Conservation (phyloP, 2,329 filamentous ascomycete genomes). For the Beauveria sp. region DNA sequence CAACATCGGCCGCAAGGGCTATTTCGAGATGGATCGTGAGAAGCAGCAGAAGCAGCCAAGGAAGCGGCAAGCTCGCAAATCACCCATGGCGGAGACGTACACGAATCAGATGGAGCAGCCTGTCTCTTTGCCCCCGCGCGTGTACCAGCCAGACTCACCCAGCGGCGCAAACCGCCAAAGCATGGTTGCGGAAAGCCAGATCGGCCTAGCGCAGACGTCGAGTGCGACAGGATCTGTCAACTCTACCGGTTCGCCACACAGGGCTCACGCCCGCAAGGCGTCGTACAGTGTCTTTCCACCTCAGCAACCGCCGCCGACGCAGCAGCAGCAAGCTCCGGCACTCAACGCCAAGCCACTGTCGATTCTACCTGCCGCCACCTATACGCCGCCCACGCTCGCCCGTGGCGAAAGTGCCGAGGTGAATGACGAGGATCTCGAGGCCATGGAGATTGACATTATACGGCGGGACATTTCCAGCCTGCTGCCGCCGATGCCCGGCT, state of each 20-base stretch:
- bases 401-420: not conserved
- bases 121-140: not conserved
- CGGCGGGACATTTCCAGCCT: conserved; percentile 14
- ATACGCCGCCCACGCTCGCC: conserved; percentile 23
- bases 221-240: not conserved
- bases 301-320: not conserved
- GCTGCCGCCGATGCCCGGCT: conserved; percentile 28
- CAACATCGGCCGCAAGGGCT: conserved; percentile 43
- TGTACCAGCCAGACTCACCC: not conserved
- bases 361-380: conserved; percentile 41
- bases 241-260: not conserved
- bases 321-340: not conserved
- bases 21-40: conserved; percentile 39
- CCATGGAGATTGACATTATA: conserved; percentile 1
- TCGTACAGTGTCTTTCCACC: conserved; percentile 21
- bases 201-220: conserved; percentile 1
- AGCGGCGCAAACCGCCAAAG: not conserved
- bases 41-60: conserved; percentile 15
- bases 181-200: conserved; percentile 3
- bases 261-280: conserved; percentile 12
- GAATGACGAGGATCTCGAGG: not conserved
- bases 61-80: conserved; percentile 2
- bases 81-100: conserved; percentile 6
- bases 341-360: conserved; percentile 23
- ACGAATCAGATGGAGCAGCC: conserved; percentile 8